Evolutionary conservation across 2,329 filamentous ascomycete species (phyloP).

Genomic region (Fusarium ramigenum): DNA sequence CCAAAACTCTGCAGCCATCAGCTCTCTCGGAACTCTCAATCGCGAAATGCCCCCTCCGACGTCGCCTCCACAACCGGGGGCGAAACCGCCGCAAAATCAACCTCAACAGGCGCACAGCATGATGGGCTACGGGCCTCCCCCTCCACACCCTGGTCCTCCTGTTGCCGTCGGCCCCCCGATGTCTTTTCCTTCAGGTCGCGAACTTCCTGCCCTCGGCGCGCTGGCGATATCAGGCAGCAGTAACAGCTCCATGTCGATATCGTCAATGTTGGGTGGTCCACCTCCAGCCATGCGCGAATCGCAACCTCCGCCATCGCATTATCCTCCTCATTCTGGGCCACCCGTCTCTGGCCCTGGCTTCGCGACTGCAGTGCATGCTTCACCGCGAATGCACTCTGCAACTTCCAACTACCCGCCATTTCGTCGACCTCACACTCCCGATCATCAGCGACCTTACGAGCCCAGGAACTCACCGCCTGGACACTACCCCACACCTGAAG

Average conservation of each 20-base stretch:
- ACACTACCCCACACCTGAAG: conserved; percentile 65
- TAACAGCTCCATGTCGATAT: conserved; percentile 69
- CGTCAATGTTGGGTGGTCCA: conserved; percentile 66
- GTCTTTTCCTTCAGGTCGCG: conserved; percentile 60
- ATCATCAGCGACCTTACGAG: conserved; percentile 67
- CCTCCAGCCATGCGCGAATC: conserved; percentile 55
- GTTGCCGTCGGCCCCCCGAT: conserved; percentile 55
- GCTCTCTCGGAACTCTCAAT: conserved; percentile 49
- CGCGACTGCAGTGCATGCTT: conserved; percentile 61
- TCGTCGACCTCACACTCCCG: conserved; percentile 77
- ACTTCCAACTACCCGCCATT: conserved; percentile 69
- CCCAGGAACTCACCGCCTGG: conserved; percentile 60
- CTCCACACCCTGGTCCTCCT: conserved; percentile 54
- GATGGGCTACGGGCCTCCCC: conserved; percentile 56
- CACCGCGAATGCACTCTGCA: conserved; percentile 63
- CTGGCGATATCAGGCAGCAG: conserved; percentile 57
- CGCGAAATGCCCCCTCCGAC: conserved; percentile 58
- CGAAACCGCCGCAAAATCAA: conserved; percentile 42
- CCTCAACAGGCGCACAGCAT: conserved; percentile 47
- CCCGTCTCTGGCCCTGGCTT: conserved; percentile 57
- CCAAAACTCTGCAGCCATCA: conserved; percentile 57
- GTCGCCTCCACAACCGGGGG: conserved; percentile 54
- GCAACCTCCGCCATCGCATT: conserved; percentile 52
- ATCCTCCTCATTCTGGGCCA: conserved; percentile 53
- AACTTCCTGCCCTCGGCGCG: conserved; percentile 61